These are phyloP conservation scores for Whalleya microplaca DNA, from an alignment of 2,329 filamentous ascomycete genomes.

Conservation along the genomic window DNA sequence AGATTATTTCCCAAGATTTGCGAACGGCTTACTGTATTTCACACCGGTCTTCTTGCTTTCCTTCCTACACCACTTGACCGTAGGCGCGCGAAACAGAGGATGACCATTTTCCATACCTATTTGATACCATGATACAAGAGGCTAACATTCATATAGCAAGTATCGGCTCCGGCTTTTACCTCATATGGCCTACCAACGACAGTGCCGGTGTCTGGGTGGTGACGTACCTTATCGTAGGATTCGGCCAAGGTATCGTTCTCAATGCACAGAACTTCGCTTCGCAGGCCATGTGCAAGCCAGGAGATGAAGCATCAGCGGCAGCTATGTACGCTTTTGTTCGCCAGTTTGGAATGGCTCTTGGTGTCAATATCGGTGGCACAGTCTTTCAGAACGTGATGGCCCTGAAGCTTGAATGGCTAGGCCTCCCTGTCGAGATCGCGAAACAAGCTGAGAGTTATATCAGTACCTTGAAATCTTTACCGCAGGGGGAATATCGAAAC, in stretches of 20 bases:
- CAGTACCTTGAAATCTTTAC: conserved; percentile 9
- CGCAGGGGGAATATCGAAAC: not conserved
- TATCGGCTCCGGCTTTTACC: conserved; percentile 17
- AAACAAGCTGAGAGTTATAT: conserved; percentile 33
- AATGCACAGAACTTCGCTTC: conserved; percentile 45
- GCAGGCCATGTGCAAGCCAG: conserved; percentile 40
- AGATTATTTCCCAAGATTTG: no score
- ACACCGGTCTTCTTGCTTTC: no score
- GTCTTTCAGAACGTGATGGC: conserved; percentile 47
- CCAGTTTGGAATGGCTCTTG: conserved; percentile 45
- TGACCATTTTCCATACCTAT: no score
- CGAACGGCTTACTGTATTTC: no score
- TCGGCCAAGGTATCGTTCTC: conserved; percentile 44
- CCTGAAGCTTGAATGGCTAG: conserved; percentile 36
- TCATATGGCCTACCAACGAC: conserved; percentile 27
- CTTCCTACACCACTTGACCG: no score
- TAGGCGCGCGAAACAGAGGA: no score
- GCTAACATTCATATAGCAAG: no score
- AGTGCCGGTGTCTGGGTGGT: conserved; percentile 40
- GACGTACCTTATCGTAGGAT: conserved; percentile 40
- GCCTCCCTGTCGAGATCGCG: conserved; percentile 36
- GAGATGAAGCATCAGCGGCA: conserved; percentile 43
- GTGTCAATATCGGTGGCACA: conserved; percentile 45
- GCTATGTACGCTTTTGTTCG: conserved; percentile 47
- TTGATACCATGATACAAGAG: no score